Percentiles rank a stretch among this genome's conserved stretches.
These are phyloP conservation scores for Austropuccinia psidii DNA, from an alignment of 1,284 basidiomycete genomes.

Conservation along the genomic window DNA sequence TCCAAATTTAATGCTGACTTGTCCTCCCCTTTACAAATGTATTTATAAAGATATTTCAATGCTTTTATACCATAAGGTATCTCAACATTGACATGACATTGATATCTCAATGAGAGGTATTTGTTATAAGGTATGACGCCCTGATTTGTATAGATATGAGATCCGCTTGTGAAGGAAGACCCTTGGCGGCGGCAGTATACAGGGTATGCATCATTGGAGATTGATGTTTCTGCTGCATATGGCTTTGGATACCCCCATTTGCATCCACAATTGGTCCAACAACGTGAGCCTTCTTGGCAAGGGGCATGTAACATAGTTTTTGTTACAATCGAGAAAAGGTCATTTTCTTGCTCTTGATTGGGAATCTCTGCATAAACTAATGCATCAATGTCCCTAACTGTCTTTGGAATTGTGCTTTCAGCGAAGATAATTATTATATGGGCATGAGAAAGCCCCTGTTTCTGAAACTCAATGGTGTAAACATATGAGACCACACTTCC, in stretches of 20 bases:
- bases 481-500: not conserved
- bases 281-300: not conserved
- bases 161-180: constrained; percentile 43
- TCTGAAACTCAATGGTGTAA: constrained; percentile 1
- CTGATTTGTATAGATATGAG: constrained; percentile 44
- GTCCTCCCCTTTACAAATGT: constrained; percentile 53
- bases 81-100: constrained; percentile 55
- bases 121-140: constrained; percentile 51
- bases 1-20: constrained; percentile 43
- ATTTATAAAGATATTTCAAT: constrained; percentile 53
- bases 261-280: not conserved
- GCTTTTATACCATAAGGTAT: constrained; percentile 46
- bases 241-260: not conserved
- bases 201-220: not conserved
- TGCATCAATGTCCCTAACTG: not conserved
- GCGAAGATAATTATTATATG: not conserved
- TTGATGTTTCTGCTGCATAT: not conserved
- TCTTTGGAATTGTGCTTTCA: not conserved
- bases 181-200: not conserved
- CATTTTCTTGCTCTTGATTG: not conserved
- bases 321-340: not conserved
- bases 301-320: not conserved
- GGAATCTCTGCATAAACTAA: not conserved
- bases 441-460: not conserved
- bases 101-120: constrained; percentile 45